phyloP scores from a whole-genome alignment of 495 filamentous ascomycete species.

The Aspergillus affinis region DNA sequence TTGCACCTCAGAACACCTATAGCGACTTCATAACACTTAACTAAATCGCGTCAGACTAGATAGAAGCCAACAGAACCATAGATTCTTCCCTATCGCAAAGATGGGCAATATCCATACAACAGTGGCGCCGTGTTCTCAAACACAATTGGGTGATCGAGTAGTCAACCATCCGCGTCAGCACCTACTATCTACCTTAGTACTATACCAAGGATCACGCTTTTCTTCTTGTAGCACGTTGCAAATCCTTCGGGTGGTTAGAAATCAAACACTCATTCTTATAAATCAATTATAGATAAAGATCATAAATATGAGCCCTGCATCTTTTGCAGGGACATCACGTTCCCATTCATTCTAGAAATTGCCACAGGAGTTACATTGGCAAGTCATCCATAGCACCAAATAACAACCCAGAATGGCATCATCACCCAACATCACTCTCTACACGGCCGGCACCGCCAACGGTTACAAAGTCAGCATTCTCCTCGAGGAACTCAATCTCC shows the following conservation, averaged over 20 bases:
- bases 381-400: not conserved
- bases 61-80: not conserved
- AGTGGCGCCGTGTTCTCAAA: not conserved
- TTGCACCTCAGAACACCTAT: no score
- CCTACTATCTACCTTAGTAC: not conserved
- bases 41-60: not conserved
- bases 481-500: conserved; percentile 74
- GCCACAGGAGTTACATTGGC: no score
- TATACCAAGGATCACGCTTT: not conserved
- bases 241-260: not conserved
- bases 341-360: not conserved
- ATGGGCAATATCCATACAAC: not conserved
- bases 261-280: not conserved
- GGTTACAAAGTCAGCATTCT: conserved; percentile 71
- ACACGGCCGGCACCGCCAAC: conserved; percentile 40
- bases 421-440: conserved; percentile 36
- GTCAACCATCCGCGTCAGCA: not conserved
- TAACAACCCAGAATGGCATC: conserved; percentile 1
- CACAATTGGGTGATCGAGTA: not conserved
- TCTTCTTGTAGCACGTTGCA: not conserved
- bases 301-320: not conserved
- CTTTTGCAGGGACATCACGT: not conserved
- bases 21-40: no score
- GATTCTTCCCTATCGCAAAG: not conserved
- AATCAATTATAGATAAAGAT: not conserved